Percentiles rank a stretch among this genome's conserved stretches.
Conservation (phyloP, 306 rosid genomes). For the Vigna unguiculata region DNA sequence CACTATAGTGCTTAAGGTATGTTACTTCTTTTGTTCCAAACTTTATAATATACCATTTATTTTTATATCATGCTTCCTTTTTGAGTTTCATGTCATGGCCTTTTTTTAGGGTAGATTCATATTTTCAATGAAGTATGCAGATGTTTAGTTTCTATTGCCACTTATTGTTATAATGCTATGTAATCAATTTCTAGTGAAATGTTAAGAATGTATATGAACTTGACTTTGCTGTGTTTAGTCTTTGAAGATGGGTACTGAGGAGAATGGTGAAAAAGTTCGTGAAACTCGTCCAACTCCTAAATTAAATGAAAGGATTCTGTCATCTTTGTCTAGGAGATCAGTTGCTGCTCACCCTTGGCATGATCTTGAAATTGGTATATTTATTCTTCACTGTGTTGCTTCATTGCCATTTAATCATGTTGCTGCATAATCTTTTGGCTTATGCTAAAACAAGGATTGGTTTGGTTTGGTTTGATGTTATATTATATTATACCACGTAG, state of each 20-base stretch:
- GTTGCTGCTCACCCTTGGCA: constrained; percentile 99
- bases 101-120: constrained; percentile 19
- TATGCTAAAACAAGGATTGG: not conserved
- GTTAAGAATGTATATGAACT: not conserved
- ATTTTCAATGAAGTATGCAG: not conserved
- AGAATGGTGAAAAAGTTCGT: not conserved
- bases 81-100: constrained; percentile 6
- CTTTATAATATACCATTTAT: not conserved
- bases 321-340: constrained; percentile 86
- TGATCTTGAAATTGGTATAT: constrained; percentile 95
- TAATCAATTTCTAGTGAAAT: not conserved
- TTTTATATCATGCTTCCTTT: constrained; percentile 24
- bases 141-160: not conserved
- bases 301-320: constrained; percentile 93
- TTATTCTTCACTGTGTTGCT: not conserved
- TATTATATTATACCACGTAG: not conserved
- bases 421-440: constrained; percentile 26
- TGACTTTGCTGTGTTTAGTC: not conserved
- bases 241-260: constrained; percentile 60
- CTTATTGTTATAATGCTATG: not conserved
- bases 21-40: constrained; percentile 27
- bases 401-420: constrained; percentile 24
- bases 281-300: constrained; percentile 53
- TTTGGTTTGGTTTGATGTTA: not conserved
- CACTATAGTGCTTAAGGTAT: constrained; percentile 43